phyloP scores from a whole-genome alignment of 345 rosid genomes.

The Microthlaspi erraticum region DNA sequence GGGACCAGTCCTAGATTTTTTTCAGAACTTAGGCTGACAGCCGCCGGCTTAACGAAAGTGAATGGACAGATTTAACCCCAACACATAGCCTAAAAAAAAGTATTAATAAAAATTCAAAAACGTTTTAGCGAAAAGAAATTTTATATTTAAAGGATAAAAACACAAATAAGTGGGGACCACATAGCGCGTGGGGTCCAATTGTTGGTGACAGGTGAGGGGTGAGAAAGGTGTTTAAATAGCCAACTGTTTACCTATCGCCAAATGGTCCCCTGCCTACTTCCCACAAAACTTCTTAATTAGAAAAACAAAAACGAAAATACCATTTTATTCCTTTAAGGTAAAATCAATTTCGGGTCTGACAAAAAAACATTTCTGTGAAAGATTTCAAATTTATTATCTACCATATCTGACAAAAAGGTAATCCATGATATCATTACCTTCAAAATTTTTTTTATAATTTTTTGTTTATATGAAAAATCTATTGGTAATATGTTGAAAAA shows the following conservation, averaged over 20 bases:
- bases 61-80: constrained; percentile 43
- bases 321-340: constrained; percentile 33
- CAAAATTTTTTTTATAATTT: neutral
- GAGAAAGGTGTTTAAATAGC: constrained; percentile 45
- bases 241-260: constrained; percentile 48
- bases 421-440: neutral
- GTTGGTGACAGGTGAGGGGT: constrained; percentile 31
- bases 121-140: neutral
- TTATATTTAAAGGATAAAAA: neutral
- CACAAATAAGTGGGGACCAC: constrained; percentile 17
- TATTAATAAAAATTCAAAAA: neutral
- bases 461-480: neutral
- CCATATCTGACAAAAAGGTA: constrained; percentile 2
- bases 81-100: neutral
- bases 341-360: constrained; percentile 36
- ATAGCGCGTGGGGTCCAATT: constrained; percentile 41
- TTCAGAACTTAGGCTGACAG: constrained; percentile 73
- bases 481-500: neutral
- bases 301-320: neutral
- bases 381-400: constrained; percentile 10
- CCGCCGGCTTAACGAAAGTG: constrained; percentile 80
- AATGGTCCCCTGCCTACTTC: constrained; percentile 63
- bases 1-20: constrained; percentile 59
- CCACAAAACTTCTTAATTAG: constrained; percentile 8
- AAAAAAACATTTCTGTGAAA: constrained; percentile 34